Base-by-base conservation (phyloP, 768 basidiomycete species). In the Phaeolepiota aurea region DNA sequence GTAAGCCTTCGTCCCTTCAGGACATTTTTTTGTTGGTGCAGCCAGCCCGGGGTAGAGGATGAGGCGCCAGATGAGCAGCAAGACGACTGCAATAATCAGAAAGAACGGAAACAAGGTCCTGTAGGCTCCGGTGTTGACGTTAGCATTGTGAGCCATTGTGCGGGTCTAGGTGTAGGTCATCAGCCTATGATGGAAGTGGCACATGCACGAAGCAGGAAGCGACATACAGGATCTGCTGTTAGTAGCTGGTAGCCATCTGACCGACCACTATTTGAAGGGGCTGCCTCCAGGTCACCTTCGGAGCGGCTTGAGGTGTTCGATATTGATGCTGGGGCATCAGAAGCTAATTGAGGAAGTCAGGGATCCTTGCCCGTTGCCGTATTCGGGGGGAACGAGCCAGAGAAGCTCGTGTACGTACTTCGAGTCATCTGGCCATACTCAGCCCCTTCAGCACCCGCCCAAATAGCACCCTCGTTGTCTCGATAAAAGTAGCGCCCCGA, bases 51-150 rank as follows among this genome's bases (percentile, higher is more conserved):
- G 69, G 4, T 63, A 65, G 23, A 74, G 48, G 12, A 77, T 62
- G 33, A 82, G 66, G 9, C 79, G 74, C 74, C 77, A 82, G 44
- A 80, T 58, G 40, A 82, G 70, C 10, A 85, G 66, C 30, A 85
- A 67, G 14, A 76, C 44, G 40, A 77, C 79, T 9, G 72, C 75
- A 32, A 83, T 69, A 37, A 82, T 70, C 43, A 85, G 76, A 64
- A 83, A 79, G 63, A 83, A 85, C 4, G 82, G 82, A 51, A 81
- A 78, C 4, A 85, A 65, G 0, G 77, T 70, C 16, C 74, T 71
- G 50, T 82, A 82, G 4, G 75, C 64, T 7, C 58, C 54, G n/a
- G 64, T 51, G 40, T 64, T 66, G 37, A 62, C 50, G 44, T 52
- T 45, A 5, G 57, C 49, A 32, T 57, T 57, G 39, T 55, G 54